Evolutionary conservation across 2,329 filamentous ascomycete species (phyloP).

Genomic region (Botrytis squamosa): DNA sequence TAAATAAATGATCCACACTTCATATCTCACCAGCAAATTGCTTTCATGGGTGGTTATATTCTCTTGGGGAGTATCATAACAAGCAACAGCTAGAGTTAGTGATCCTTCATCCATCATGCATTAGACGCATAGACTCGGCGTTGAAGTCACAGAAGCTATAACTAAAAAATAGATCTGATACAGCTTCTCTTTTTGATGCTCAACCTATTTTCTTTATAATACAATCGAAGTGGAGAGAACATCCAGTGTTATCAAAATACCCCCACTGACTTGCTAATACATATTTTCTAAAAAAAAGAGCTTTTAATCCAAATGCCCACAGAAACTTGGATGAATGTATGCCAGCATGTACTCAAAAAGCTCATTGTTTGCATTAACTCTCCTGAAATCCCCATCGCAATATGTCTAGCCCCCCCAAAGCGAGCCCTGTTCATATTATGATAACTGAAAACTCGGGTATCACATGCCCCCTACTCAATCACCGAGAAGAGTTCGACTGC

Average conservation of each 20-base stretch:
- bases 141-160: neutral
- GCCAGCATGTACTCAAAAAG: neutral
- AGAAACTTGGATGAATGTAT: neutral
- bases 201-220: rapidly evolving
- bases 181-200: neutral
- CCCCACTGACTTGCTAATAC: neutral
- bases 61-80: neutral
- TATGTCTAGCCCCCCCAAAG: too few species aligned
- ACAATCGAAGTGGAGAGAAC: neutral
- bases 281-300: neutral
- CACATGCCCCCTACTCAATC: too few species aligned
- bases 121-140: neutral
- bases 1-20: too few species aligned
- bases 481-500: too few species aligned
- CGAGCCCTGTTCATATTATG: too few species aligned
- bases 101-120: neutral
- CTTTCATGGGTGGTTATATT: neutral
- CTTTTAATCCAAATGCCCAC: too few species aligned
- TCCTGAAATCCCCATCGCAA: too few species aligned
- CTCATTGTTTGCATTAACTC: neutral
- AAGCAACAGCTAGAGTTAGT: neutral
- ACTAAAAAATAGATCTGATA: rapidly evolving
- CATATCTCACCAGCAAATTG: neutral
- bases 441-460: too few species aligned
- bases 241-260: neutral